phyloP scores from a whole-genome alignment of 106 monocot species.

The Agapanthus africanus region DNA sequence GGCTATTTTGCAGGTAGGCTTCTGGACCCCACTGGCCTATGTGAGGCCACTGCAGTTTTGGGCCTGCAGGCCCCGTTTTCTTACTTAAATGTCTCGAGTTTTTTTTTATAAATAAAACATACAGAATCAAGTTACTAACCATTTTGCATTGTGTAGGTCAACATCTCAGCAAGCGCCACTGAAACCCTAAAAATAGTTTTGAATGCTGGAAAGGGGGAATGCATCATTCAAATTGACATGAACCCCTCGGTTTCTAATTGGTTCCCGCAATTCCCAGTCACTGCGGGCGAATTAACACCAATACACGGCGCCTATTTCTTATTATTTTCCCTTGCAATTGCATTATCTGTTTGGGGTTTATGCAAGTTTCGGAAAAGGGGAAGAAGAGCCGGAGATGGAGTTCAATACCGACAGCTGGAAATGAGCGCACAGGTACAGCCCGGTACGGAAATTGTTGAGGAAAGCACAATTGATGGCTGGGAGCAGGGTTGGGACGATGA shows the following conservation, averaged over 20 bases:
- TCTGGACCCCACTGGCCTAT: no score
- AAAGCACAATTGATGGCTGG: constrained; percentile 32
- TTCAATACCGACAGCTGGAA: constrained; percentile 67
- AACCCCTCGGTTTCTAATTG: constrained; percentile 16
- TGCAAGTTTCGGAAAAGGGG: constrained; percentile 48
- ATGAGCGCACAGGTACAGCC: constrained; percentile 27
- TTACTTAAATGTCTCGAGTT: no score
- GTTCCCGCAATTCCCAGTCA: constrained; percentile 32
- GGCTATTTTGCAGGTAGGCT: no score
- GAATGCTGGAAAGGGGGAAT: constrained; percentile 27
- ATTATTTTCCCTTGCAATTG: constrained; percentile 23
- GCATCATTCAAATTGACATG: constrained; percentile 21
- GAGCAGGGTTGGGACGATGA: constrained; percentile 68
- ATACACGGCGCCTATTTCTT: constrained; percentile 44
- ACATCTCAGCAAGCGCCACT: constrained; percentile 11
- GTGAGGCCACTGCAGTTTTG: no score
- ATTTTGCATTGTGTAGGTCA: constrained; percentile 20
- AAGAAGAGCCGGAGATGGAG: constrained; percentile 26
- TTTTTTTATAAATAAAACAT: no score
- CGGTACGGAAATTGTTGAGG: constrained; percentile 4
- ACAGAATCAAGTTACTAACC: no score
- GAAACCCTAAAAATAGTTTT: constrained; percentile 22
- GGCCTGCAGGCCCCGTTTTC: no score
- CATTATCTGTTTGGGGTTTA: constrained; percentile 43
- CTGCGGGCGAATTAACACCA: constrained; percentile 42